Conservation (phyloP, 176 grass and related monocot genomes). For the Aechmea fasciata region DNA sequence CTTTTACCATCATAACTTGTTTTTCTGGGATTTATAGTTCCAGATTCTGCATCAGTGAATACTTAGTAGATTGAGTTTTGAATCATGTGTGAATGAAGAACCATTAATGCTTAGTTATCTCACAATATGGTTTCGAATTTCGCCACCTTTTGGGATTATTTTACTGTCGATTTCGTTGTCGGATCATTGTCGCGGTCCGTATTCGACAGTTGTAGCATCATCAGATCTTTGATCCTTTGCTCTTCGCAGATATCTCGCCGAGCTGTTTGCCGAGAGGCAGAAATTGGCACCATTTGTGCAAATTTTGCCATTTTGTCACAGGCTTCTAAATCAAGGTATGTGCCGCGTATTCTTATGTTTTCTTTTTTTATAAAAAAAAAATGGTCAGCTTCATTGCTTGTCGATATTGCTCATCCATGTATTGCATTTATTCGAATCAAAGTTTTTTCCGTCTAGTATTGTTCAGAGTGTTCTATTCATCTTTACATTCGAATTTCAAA, state of each 20-base stretch:
- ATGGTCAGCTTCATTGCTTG: not conserved
- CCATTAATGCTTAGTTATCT: not conserved
- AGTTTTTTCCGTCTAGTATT: too few relatives aligned
- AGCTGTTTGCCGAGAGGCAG: conserved; percentile 93
- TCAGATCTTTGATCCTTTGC: conserved; percentile 17
- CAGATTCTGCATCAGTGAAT: not conserved
- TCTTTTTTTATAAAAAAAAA: not conserved
- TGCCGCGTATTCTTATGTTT: not conserved
- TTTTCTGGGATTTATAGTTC: not conserved
- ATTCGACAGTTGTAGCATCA: not conserved
- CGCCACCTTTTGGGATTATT: not conserved
- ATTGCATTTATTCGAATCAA: too few relatives aligned
- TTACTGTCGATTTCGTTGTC: not conserved
- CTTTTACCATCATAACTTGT: not conserved
- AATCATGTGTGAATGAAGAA: not conserved
- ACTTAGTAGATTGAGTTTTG: too few relatives aligned
- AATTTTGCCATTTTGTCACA: conserved; percentile 92
- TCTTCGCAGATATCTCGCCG: conserved; percentile 73
- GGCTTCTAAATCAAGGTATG: conserved; percentile 91
- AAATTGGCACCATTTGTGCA: conserved; percentile 92
- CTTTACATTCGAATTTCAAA: too few relatives aligned
- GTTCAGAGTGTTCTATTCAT: too few relatives aligned
- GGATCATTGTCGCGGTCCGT: not conserved
- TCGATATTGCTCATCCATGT: too few relatives aligned
- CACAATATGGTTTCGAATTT: not conserved